Evolutionary conservation across 768 basidiomycete species (phyloP).

Genomic region (Auricularia sp.): DNA sequence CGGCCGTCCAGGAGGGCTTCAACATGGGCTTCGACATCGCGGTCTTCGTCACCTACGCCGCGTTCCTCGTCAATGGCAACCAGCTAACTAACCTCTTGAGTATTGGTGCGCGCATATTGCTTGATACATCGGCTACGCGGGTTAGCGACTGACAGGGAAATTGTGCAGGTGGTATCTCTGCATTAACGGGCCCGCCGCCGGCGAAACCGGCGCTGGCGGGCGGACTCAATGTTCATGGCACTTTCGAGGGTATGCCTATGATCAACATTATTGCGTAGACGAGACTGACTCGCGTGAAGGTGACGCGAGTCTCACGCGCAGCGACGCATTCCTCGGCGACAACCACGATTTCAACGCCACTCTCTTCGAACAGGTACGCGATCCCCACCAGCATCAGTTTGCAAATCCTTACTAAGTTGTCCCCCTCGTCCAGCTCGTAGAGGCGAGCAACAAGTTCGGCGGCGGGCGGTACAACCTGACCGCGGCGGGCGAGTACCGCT

Average conservation of each 20-base stretch:
- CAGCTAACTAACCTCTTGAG: constrained; percentile 5
- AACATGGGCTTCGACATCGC: constrained; percentile 7
- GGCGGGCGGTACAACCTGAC: neutral
- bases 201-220: neutral
- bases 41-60: constrained; percentile 3
- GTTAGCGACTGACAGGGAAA: too few species aligned
- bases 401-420: neutral
- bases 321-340: constrained; percentile 8
- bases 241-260: constrained; percentile 1
- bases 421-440: neutral
- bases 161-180: neutral
- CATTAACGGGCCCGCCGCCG: neutral
- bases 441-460: neutral
- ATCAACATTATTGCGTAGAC: neutral
- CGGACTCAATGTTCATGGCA: constrained; percentile 4
- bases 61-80: constrained; percentile 5
- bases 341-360: constrained; percentile 5
- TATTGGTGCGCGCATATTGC: neutral
- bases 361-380: constrained; percentile 3
- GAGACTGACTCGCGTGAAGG: neutral
- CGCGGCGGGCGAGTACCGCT: constrained; percentile 3
- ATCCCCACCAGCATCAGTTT: neutral
- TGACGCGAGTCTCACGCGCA: constrained; percentile 5
- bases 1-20: constrained; percentile 7
- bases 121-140: neutral